Percentiles rank a stretch among this genome's conserved stretches.
These are phyloP conservation scores for Zymoseptoria pseudotritici DNA, from an alignment of 2,329 filamentous ascomycete genomes.

Conservation along the genomic window DNA sequence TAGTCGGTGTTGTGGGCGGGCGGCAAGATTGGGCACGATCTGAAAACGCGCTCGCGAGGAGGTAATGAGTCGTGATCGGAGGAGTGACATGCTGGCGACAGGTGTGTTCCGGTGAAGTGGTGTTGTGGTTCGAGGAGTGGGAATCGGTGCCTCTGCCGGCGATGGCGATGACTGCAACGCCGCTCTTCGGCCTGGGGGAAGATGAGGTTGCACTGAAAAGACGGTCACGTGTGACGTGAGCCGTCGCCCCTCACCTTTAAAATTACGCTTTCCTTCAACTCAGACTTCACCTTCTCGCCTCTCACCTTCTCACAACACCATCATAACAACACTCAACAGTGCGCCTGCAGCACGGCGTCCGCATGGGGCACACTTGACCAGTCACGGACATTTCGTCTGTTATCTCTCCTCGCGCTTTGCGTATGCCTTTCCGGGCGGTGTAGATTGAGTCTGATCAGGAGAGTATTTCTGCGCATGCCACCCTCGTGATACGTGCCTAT, in stretches of 20 bases:
- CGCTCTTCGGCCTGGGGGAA: background rate
- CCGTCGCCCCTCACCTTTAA: background rate
- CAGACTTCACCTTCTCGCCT: background rate
- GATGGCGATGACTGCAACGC: background rate
- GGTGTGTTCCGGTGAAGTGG: background rate
- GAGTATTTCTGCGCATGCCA: background rate
- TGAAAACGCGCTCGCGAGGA: slow-evolving; percentile 27
- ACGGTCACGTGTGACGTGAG: background rate
- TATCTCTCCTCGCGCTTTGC: background rate
- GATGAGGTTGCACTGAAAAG: background rate
- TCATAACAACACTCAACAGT: background rate
- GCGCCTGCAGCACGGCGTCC: background rate
- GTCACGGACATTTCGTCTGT: background rate
- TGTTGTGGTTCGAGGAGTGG: slow-evolving; percentile 3
- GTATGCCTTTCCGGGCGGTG: background rate
- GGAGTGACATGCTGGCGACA: slow-evolving; percentile 23
- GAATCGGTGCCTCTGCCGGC: background rate
- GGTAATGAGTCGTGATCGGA: slow-evolving; percentile 24
- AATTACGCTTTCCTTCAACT: background rate
- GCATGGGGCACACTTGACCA: background rate
- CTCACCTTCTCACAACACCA: slow-evolving; percentile 1
- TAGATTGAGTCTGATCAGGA: background rate
- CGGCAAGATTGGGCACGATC: slow-evolving; percentile 24
- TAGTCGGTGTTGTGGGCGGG: slow-evolving; percentile 22
- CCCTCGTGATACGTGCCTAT: background rate